phyloP scores from a whole-genome alignment of 1,139 yeast genomes.

The Taphrina communis region DNA sequence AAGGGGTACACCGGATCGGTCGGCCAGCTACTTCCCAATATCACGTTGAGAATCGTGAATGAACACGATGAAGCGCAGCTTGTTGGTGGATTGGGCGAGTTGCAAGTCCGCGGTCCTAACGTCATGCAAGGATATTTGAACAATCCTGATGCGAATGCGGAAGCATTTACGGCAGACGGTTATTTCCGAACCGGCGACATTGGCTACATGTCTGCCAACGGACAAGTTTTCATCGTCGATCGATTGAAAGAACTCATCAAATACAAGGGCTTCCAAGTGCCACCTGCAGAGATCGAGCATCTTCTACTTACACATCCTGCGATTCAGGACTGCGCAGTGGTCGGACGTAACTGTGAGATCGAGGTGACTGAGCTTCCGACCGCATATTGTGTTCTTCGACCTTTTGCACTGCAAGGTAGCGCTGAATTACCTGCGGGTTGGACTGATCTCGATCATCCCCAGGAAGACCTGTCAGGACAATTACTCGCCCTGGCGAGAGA shows the following conservation, averaged over 20 bases:
- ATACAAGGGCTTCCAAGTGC: conserved; percentile 73
- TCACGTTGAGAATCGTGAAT: conserved; percentile 57
- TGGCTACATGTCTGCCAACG: conserved; percentile 59
- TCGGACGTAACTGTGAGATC: conserved; percentile 51
- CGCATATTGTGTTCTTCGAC: conserved; percentile 51
- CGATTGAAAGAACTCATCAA: conserved; percentile 74
- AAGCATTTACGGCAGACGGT: conserved; percentile 64
- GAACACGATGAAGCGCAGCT: conserved; percentile 60
- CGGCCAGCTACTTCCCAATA: conserved; percentile 57
- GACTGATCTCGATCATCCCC: conserved; percentile 16
- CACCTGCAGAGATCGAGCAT: conserved; percentile 80
- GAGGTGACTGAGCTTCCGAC: conserved; percentile 54
- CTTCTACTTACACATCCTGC: conserved; percentile 58
- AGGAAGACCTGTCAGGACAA: neutral
- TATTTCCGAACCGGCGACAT: conserved; percentile 85
- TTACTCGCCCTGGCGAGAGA: conserved; percentile 27
- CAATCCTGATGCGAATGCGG: conserved; percentile 61
- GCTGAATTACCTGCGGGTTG: conserved; percentile 26
- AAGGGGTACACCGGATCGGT: conserved; percentile 56
- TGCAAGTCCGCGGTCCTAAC: conserved; percentile 73
- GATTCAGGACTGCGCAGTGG: conserved; percentile 53
- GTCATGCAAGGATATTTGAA: conserved; percentile 67
- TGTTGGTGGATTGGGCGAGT: conserved; percentile 60
- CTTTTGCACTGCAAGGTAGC: conserved; percentile 4
- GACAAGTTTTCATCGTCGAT: conserved; percentile 64